Evolutionary conservation across 192 early-diverging fungal genomes (phyloP).

Genomic region (Coemansia sp.): DNA sequence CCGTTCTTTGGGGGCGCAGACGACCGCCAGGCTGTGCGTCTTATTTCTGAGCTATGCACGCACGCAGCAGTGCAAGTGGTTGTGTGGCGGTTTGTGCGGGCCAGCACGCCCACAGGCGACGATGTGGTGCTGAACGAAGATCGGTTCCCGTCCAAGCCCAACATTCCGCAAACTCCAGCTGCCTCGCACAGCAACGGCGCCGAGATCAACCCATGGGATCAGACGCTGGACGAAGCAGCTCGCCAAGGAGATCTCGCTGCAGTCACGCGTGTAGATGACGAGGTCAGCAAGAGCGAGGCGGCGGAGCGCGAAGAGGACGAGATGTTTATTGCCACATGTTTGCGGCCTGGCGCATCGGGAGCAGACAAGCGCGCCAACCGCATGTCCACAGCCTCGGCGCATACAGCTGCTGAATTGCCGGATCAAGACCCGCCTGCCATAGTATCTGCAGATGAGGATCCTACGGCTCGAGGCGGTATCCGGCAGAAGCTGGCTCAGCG

Average conservation of each 20-base stretch:
- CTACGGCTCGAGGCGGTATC: constrained; percentile 10
- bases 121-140: constrained; percentile 25
- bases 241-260: background rate
- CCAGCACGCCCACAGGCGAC: constrained; percentile 2
- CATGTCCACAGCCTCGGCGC: background rate
- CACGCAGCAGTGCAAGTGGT: constrained; percentile 55
- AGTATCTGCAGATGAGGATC: background rate
- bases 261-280: background rate
- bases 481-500: constrained; percentile 30
- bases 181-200: background rate
- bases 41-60: constrained; percentile 32
- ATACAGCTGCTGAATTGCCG: constrained; percentile 2
- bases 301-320: constrained; percentile 31
- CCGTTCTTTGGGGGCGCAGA: constrained; percentile 73
- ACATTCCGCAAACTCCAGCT: constrained; percentile 17
- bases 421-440: background rate
- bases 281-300: constrained; percentile 14
- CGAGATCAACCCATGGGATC: background rate
- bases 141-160: constrained; percentile 24
- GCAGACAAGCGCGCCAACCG: constrained; percentile 6
- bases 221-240: background rate
- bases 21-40: constrained; percentile 53
- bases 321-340: constrained; percentile 13
- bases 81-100: constrained; percentile 52
- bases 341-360: constrained; percentile 13